These are phyloP conservation scores for Paramecium pentaurelia DNA, from an alignment of 73 alveolate species.

Conservation along the genomic window DNA sequence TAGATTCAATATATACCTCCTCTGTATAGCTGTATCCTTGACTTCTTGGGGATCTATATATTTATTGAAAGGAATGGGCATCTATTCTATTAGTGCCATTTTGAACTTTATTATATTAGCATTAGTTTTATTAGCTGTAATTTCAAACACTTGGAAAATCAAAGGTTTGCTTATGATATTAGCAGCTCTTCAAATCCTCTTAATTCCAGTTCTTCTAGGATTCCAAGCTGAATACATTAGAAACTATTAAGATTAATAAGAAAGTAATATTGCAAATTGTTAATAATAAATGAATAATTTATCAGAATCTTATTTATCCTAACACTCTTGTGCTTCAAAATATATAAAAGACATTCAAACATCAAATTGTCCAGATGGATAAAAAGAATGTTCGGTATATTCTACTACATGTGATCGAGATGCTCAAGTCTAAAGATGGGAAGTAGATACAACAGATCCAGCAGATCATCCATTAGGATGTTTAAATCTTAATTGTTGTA, in stretches of 20 bases:
- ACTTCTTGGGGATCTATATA: neutral
- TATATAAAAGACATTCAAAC: neutral
- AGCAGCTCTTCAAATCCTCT: neutral
- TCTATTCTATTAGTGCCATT: neutral
- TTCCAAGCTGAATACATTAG: slow-evolving; percentile 13
- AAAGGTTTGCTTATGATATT: slow-evolving; percentile 7
- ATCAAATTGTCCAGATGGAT: neutral
- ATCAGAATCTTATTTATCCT: neutral
- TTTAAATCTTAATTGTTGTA: slow-evolving; percentile 23
- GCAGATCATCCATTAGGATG: slow-evolving; percentile 40
- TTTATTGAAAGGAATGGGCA: neutral
- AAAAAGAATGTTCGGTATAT: neutral
- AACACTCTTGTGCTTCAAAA: neutral
- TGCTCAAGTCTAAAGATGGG: neutral
- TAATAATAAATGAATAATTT: neutral
- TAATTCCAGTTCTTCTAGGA: neutral
- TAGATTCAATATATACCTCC: neutral
- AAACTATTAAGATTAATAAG: neutral
- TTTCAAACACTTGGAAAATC: neutral
- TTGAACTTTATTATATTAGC: neutral
- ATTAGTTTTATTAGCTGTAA: neutral
- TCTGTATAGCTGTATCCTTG: neutral
- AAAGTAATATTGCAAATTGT: neutral
- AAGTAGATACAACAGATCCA: neutral
- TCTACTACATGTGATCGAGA: neutral